Percentiles rank a stretch among this genome's conserved stretches.
Evolutionary conservation across 1,284 basidiomycete genomes (phyloP).

Genomic region (Cystobasidium slooffiae): DNA sequence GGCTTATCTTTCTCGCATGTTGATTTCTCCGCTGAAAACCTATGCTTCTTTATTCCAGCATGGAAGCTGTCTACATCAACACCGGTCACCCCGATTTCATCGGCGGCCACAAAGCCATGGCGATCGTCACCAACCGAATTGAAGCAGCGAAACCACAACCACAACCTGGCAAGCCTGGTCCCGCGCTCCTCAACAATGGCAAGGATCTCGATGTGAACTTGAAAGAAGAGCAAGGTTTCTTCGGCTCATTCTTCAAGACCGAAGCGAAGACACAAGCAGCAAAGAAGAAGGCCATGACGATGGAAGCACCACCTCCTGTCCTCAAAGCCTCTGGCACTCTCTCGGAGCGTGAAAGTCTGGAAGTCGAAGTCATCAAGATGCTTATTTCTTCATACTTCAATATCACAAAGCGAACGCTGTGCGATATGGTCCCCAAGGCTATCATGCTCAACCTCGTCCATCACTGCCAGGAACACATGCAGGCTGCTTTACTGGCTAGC

Average conservation of each 20-base stretch:
- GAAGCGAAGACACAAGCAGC: conserved; percentile 61
- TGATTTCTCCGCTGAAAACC: conserved; percentile 4
- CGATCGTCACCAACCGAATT: conserved; percentile 78
- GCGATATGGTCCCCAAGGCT: conserved; percentile 96
- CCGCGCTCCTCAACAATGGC: conserved; percentile 79
- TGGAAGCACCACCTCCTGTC: conserved; percentile 72
- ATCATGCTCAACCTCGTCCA: conserved; percentile 92
- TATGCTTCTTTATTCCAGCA: conserved; percentile 61
- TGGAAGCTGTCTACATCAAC: conserved; percentile 98
- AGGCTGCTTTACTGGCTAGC: conserved; percentile 84
- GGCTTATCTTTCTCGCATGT: conserved; percentile 30
- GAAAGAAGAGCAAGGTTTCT: conserved; percentile 85
- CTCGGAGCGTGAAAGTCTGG: conserved; percentile 94
- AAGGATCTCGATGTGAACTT: conserved; percentile 89
- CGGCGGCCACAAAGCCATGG: conserved; percentile 94
- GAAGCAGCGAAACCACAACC: conserved; percentile 74
- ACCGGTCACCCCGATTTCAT: conserved; percentile 99
- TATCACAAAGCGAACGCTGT: conserved; percentile 98
- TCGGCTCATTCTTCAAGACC: conserved; percentile 85
- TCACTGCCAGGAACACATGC: conserved; percentile 88
- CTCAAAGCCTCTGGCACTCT: conserved; percentile 92
- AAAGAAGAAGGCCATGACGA: conserved; percentile 67
- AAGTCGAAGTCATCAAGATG: conserved; percentile 97
- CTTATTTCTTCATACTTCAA: conserved; percentile 69
- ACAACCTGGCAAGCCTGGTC: conserved; percentile 70